Evolutionary conservation across 75 land plant species (phyloP).

Genomic region (Pseudotsuga menziesii): DNA sequence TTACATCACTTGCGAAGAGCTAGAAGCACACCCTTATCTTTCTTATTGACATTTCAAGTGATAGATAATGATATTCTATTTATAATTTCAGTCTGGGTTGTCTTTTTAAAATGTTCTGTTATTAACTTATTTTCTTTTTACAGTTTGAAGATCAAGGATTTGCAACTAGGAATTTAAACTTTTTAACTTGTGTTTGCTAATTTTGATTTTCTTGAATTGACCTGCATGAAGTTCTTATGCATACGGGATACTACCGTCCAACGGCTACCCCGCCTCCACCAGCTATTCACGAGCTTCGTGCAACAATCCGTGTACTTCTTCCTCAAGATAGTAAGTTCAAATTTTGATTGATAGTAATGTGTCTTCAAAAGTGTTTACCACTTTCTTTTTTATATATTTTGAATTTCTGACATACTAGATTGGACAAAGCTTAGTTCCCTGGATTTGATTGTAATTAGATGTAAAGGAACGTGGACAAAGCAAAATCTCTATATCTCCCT

Average conservation of each 20-base stretch:
- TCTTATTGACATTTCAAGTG: neutral
- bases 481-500: neutral
- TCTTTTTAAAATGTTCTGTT: neutral
- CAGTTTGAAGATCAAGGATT: neutral
- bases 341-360: neutral
- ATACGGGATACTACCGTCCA: constrained; percentile 91
- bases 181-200: neutral
- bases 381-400: constrained; percentile 6
- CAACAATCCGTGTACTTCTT: constrained; percentile 82
- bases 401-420: neutral
- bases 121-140: neutral
- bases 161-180: neutral
- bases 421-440: neutral
- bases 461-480: neutral
- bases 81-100: neutral
- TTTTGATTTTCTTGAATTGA: neutral
- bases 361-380: constrained; percentile 3
- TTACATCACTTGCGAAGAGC: neutral
- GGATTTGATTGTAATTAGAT: neutral
- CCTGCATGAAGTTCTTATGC: constrained; percentile 77
- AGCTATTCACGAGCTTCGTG: constrained; percentile 78
- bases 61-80: neutral
- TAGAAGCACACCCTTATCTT: neutral
- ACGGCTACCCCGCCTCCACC: constrained; percentile 79
- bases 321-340: constrained; percentile 80